Base-by-base conservation (phyloP, 2,329 filamentous ascomycete genomes). In the Xylaria sp. region DNA sequence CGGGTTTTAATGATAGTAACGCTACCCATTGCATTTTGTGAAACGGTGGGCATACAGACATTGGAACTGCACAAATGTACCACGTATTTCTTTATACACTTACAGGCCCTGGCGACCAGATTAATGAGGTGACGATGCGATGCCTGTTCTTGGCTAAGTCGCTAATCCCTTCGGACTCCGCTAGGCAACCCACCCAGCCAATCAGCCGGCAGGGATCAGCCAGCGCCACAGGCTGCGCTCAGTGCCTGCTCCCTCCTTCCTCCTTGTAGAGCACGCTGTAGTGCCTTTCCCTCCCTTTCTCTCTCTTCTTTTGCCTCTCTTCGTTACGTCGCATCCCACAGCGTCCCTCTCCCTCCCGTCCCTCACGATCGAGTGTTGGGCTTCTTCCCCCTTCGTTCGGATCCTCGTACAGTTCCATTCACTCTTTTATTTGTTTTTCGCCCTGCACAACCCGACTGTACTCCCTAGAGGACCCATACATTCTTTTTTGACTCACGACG, bases 371-470 rank as follows among this genome's bases (percentile, higher is more conserved):
- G 65, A 63, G 57, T 64, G 64, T 62, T 58, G 65, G 70, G 67
- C 41, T 63, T 65, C 65, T 56, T 51, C 57, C 63, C 62, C 57
- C 60, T 60, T 67, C 68, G 55, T 63, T 65, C 59, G 60, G 65
- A 60, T 72, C 59, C 66, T 60, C 65, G 52, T 66, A 70, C 72
- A 66, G 63, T 69, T 71, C 66, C 69, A 71, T 77, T 76, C 75
- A 72, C 70, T 77, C 75, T 66, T 76, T 77, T 74, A 66, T 68
- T 62, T 62, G 52, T 37, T 65, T 57, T 58, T 48, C 64, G 51
- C 60, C 66, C 51, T 44, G 52, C 32, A 39, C 56, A 59, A 70
- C 72, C 65, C 71, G 74, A 69, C 67, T 72, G 66, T 74, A 71
- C 64, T 73, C 70, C 56, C 68, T 20, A 65, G 70, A 69, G 74